phyloP scores from a whole-genome alignment of 2,329 filamentous ascomycete species.

The Alternaria ventricosa region DNA sequence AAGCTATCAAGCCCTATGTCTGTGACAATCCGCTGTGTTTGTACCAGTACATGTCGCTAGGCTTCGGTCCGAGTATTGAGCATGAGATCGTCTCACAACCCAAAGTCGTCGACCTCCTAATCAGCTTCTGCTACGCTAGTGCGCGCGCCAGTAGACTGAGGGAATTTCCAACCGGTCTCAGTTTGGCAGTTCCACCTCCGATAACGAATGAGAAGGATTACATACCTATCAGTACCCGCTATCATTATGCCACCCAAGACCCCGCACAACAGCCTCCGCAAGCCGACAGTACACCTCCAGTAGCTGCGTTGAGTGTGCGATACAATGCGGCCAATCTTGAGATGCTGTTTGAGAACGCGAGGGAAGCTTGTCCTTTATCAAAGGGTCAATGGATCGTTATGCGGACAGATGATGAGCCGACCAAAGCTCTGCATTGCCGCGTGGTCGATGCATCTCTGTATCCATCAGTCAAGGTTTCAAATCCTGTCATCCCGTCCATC shows the following conservation, averaged over 20 bases:
- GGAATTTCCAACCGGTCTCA: slow-evolving; percentile 65
- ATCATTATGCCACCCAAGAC: not conserved
- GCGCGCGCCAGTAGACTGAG: slow-evolving; percentile 53
- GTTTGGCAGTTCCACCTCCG: slow-evolving; percentile 58
- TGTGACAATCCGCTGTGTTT: slow-evolving; percentile 78
- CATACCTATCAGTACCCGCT: not conserved
- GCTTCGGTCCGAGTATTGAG: slow-evolving; percentile 84
- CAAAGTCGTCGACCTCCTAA: slow-evolving; percentile 80
- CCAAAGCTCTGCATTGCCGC: slow-evolving; percentile 55
- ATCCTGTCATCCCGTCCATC: slow-evolving; percentile 27
- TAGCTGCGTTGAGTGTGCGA: slow-evolving; percentile 17
- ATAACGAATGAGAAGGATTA: slow-evolving; percentile 26
- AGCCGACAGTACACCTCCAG: not conserved
- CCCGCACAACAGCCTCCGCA: not conserved
- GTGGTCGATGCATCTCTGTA: slow-evolving; percentile 55
- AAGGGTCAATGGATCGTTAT: slow-evolving; percentile 62
- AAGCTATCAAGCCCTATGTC: slow-evolving; percentile 75
- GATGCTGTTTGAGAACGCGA: slow-evolving; percentile 51
- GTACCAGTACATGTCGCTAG: slow-evolving; percentile 87
- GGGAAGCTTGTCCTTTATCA: slow-evolving; percentile 44
- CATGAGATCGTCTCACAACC: slow-evolving; percentile 82
- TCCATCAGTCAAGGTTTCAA: slow-evolving; percentile 49
- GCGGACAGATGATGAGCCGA: slow-evolving; percentile 20
- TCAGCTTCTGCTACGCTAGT: slow-evolving; percentile 79
- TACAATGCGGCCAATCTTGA: slow-evolving; percentile 51